phyloP scores from a whole-genome alignment of 2,329 filamentous ascomycete species.

The Hymenoscyphus linearis region DNA sequence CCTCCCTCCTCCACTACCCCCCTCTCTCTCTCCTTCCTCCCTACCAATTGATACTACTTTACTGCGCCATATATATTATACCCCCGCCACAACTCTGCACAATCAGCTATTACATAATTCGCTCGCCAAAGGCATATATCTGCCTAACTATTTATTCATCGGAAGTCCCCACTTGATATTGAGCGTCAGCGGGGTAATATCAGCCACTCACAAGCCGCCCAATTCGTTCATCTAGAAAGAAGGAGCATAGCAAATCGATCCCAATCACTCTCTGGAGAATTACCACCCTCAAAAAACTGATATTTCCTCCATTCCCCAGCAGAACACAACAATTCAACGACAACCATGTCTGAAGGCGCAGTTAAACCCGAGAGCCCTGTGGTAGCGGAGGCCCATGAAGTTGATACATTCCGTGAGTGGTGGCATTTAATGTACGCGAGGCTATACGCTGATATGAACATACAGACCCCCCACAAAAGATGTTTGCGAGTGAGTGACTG shows the following conservation, averaged over 20 bases:
- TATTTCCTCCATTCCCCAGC: neutral
- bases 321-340: neutral
- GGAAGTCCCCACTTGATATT: neutral
- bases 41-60: neutral
- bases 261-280: neutral
- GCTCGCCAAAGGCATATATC: too few relatives aligned
- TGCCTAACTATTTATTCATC: too few relatives aligned
- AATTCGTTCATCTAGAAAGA: neutral
- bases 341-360: slow-evolving; percentile 41
- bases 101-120: too few relatives aligned
- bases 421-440: neutral
- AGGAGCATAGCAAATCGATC: neutral
- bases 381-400: slow-evolving; percentile 69
- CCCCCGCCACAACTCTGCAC: too few relatives aligned
- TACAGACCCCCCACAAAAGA: slow-evolving; percentile 58
- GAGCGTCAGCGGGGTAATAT: neutral
- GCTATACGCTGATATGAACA: slow-evolving; percentile 19
- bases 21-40: neutral
- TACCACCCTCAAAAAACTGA: neutral
- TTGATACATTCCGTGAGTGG: slow-evolving; percentile 66
- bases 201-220: neutral
- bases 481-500: slow-evolving; percentile 57
- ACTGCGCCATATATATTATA: neutral
- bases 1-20: neutral
- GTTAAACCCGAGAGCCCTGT: slow-evolving; percentile 46